Evolutionary conservation across 805 yeast genomes (phyloP), one percentile per base, ranked within the genome.

Genomic region (Lipomyces yamadae): DNA sequence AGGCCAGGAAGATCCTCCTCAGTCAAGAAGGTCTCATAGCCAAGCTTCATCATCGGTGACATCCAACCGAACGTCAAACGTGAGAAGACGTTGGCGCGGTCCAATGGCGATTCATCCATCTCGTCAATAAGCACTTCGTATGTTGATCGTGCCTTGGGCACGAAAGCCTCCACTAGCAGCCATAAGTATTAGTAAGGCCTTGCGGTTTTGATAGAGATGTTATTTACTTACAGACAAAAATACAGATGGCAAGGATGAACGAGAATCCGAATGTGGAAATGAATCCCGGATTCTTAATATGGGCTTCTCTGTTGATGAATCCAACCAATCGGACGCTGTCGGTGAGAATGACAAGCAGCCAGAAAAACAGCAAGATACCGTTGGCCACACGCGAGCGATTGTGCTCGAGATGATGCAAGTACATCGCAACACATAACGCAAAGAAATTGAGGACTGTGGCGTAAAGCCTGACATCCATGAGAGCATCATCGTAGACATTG

Each of bases 41-140:
- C 98, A 62, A 85, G 85, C 71, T 80, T 84, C 88, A 95, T 91
- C 73, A 95, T 80, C 0, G 84, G 86, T 29, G 92, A 87, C 96
- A 95, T 91, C 98, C 99, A 95, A 34, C 87, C 80, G 76, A 95
- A 94, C 0, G 96, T 88, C 61, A 94, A 80, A 61, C 85, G 81
- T 2, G 96, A 88, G 70, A 94, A 85, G 15, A 92, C 79, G 75
- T 93, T 88, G 11, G 92, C 90, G 63, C 76, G 76, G 52, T 86
- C 88, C 54, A 80, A 78, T 0, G 88, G 89, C 56, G 76, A 74
- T 55, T 70, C 71, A 60, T 76, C 75, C 54, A 65, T 64, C 69
- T 81, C 78, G 66, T 72, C 72, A 8, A 79, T 74, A 60, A 81
- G 67, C 33, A 75, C 74, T 60, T 76, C 78, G 29, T 74, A 65